Evolutionary conservation across 352 stramenopile species (phyloP), one percentile per base, ranked within the genome.

Genomic region (Blastocystis sp.): DNA sequence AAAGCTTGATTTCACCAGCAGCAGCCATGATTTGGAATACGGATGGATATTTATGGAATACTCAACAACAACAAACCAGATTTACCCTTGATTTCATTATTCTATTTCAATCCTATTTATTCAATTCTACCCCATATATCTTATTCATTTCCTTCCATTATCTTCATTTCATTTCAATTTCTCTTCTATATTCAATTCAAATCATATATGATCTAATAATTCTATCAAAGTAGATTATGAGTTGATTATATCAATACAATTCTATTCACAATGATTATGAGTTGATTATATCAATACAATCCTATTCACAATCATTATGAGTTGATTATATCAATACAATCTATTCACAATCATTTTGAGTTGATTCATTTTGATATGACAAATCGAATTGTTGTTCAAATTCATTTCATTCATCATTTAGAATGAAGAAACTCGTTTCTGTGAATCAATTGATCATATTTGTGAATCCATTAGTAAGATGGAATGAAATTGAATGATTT

Each of bases 1-100:
- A 96, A 89, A 96, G 92, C 92, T 96, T 96, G 86, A 96, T 93
- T 94, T 96, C 93, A 89, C 90, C 93, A 90, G 92, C 93, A 39
- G 52, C 49, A 88, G 85, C 74, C 74, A 85, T 85, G 1, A 46
- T 85, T 69, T 35, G 39, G 56, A 73, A 73, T 69, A 73, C 59
- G 56, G 46, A 54, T 85, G 74, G 74, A 73, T 73, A 54, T 85
- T 73, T 85, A 52, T 85, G 46, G n/a, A 32, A 12, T 85, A 43
- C 46, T 14, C 43, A 27, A 85, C 21, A 32, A 32, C 63, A 35
- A 69, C 35, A 21, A 52, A 29, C 21, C 24, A 35, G 4, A 46
- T 69, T 2, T 39, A 9, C 59, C 59, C 59, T 69, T 69, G 59
- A 35, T 69, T 46, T 39, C 1, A 46, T 35, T 14, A 35, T 32